Evolutionary conservation across 805 yeast species (phyloP), one percentile per base, ranked within the genome.

Genomic region (Ogataea minuta): DNA sequence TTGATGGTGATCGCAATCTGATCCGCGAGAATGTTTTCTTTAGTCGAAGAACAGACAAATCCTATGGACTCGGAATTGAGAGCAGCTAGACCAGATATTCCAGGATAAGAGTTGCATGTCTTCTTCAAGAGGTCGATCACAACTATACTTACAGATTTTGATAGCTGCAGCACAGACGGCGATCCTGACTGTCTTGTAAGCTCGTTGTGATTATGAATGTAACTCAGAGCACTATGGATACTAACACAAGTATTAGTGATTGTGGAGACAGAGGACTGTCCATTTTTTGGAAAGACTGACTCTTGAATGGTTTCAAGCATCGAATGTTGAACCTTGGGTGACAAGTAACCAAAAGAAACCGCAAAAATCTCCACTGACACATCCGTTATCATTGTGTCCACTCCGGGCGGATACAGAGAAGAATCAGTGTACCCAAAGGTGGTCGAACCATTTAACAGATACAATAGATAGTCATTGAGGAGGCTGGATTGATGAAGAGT

Each of bases 251-350:
- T 59, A 53, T 90, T 90, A 4, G 82, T 67, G 1, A 72, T 60
- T 5, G 33, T 13, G 6, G 42, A 26, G 3, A 26, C 45, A 16
- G 39, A 39, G 8, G 46, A 35, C 36, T 46, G 57, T 30, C 48
- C 63, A 52, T 21, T 70, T 62, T 20, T 76, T 11, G 49, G 67
- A 33, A 74, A 65, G 25, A 81, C 45, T 12, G 72, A 68, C 3
- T 81, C 67, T 48, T 89, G 73, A 45, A 93, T 62, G 38, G 81
- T 85, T 53, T 91, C 97, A 14, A 93, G 61, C n/a, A 93, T 70
- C 1, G 97, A 88, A 42, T 83, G 81, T 54, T 91, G 97, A 37
- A 93, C 84, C 45, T 87, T 85, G 4, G 77, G 63, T 6, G 90
- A 77, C 49, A 91, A 72, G 42, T 71, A 67, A 0, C 95, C 86